phyloP scores from a whole-genome alignment of 139 green algal genomes.

The Picochlorum sp. region DNA sequence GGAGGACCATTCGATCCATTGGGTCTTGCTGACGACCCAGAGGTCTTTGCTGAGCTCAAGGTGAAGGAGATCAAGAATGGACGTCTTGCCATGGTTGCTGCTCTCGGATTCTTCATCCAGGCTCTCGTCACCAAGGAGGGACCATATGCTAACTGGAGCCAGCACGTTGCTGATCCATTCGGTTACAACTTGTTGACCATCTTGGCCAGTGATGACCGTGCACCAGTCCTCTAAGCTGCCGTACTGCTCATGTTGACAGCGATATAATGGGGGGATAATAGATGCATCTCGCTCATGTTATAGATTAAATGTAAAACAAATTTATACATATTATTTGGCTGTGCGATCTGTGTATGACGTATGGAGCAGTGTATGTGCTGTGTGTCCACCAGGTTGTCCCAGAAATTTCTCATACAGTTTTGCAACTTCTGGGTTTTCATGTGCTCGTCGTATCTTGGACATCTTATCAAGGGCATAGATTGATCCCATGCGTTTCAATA shows the following conservation, averaged over 20 bases:
- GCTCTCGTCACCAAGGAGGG: constrained; percentile 84
- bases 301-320: constrained; percentile 9
- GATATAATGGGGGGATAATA: background rate
- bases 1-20: constrained; percentile 96
- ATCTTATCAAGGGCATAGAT: constrained; percentile 23
- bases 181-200: constrained; percentile 88
- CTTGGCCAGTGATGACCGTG: constrained; percentile 65
- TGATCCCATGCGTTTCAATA: constrained; percentile 41
- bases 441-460: constrained; percentile 13
- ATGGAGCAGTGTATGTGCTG: constrained; percentile 54
- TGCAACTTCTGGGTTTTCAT: constrained; percentile 23
- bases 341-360: constrained; percentile 40
- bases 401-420: constrained; percentile 40
- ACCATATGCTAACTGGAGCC: constrained; percentile 91
- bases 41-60: constrained; percentile 86
- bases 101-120: constrained; percentile 72
- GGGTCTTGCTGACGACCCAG: constrained; percentile 82
- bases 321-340: constrained; percentile 5
- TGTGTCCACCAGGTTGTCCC: constrained; percentile 25
- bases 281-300: background rate
- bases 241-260: background rate
- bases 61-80: constrained; percentile 99
- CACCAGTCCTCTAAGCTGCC: constrained; percentile 61
- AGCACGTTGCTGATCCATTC: constrained; percentile 91
- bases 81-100: constrained; percentile 83